Evolutionary conservation across 1,139 yeast genomes (phyloP).

Genomic region (Suhomyces bribrorum): DNA sequence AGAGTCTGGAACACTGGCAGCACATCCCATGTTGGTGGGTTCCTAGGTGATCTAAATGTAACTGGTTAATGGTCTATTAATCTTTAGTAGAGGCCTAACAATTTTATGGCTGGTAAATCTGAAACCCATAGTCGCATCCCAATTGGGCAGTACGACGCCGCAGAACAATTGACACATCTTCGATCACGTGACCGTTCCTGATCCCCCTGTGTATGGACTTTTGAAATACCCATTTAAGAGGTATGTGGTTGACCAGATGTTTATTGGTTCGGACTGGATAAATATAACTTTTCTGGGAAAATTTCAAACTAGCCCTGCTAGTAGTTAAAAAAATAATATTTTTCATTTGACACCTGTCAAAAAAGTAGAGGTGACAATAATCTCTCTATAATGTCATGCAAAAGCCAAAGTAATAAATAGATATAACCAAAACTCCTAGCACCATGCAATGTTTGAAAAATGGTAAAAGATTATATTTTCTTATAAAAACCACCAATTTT

Average conservation of each 20-base stretch:
- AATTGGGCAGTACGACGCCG: constrained; percentile 14
- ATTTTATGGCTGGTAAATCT: neutral
- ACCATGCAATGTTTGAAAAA: constrained; percentile 14
- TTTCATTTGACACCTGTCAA: no score
- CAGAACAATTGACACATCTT: constrained; percentile 14
- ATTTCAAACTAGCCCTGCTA: no score
- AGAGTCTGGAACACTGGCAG: constrained; percentile 53
- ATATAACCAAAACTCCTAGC: constrained; percentile 11
- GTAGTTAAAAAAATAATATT: no score
- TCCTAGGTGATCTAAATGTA: neutral
- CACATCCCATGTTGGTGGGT: constrained; percentile 58
- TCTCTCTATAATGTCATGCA: constrained; percentile 11
- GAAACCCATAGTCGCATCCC: constrained; percentile 2
- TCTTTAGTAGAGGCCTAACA: neutral
- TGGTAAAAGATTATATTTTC: constrained; percentile 18
- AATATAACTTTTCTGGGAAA: no score
- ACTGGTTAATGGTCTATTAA: neutral
- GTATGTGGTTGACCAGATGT: no score
- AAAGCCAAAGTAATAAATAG: constrained; percentile 15
- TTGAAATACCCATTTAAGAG: neutral
- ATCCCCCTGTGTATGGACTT: neutral
- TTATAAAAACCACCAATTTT: constrained; percentile 5
- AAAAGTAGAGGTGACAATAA: no score
- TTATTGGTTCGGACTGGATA: no score
- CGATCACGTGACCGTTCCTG: neutral